These are phyloP conservation scores for Centrapalus pauciflorus DNA, from an alignment of 129 eudicot genomes.

Conservation along the genomic window DNA sequence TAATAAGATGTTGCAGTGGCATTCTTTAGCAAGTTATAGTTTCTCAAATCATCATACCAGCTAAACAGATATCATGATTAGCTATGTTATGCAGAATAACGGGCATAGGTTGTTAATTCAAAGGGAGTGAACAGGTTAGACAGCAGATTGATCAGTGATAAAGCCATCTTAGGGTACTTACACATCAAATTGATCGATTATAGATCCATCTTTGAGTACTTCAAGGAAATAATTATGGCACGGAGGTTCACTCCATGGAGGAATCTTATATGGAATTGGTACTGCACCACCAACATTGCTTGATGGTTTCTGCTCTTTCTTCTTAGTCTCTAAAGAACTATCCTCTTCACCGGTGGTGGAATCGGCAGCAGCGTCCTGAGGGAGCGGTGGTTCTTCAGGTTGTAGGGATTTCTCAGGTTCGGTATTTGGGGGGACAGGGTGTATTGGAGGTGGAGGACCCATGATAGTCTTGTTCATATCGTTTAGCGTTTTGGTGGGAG, in stretches of 20 bases:
- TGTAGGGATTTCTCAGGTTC: conserved; percentile 26
- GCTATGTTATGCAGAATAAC: not conserved
- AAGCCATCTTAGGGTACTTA: conserved; percentile 23
- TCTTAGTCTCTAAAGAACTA: conserved; percentile 7
- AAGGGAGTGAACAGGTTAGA: not conserved
- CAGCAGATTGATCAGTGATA: not conserved
- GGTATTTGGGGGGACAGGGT: conserved; percentile 25
- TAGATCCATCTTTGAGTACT: conserved; percentile 85
- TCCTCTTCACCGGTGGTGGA: conserved; percentile 4
- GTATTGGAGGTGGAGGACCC: conserved; percentile 60
- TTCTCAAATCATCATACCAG: not conserved
- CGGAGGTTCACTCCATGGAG: conserved; percentile 89
- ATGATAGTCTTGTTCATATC: conserved; percentile 22
- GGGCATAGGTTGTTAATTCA: not conserved
- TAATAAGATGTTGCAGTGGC: not conserved
- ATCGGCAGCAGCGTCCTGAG: not conserved
- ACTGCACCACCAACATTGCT: conserved; percentile 18
- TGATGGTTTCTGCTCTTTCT: conserved; percentile 25
- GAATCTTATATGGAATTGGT: conserved; percentile 67
- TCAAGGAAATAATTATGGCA: conserved; percentile 55
- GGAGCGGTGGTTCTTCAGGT: conserved; percentile 8
- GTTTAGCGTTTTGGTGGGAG: conserved; percentile 22
- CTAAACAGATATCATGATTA: not conserved
- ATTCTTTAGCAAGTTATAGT: not conserved
- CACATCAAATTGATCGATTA: conserved; percentile 75